A percentile compares a stretch with the other conserved stretches of the same genome.
phyloP scores from a whole-genome alignment of 2,329 filamentous ascomycete genomes.

The Gaeumannomyces sp. region DNA sequence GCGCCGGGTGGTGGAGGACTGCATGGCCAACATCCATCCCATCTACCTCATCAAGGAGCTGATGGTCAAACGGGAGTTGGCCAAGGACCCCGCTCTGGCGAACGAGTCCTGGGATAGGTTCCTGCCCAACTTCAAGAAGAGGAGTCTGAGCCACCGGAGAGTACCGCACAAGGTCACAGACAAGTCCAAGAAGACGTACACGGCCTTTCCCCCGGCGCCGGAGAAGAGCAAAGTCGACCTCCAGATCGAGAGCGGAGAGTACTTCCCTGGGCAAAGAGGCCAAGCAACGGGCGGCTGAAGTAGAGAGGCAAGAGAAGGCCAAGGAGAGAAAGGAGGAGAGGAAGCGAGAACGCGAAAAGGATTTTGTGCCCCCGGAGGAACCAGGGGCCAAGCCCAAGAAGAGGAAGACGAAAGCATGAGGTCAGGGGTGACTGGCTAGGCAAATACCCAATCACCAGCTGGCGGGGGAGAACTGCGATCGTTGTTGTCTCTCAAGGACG shows the following conservation, averaged over 20 bases:
- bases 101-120: slow-evolving; percentile 94
- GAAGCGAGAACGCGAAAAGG: slow-evolving; percentile 74
- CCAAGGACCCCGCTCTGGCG: slow-evolving; percentile 73
- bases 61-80: slow-evolving; percentile 77
- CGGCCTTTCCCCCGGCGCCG: slow-evolving; percentile 90
- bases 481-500: neutral
- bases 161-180: slow-evolving; percentile 82
- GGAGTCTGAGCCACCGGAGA: slow-evolving; percentile 76
- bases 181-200: slow-evolving; percentile 92
- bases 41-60: slow-evolving; percentile 75
- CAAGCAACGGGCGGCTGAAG: slow-evolving; percentile 75
- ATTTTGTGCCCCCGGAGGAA: slow-evolving; percentile 84
- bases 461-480: neutral
- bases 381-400: slow-evolving; percentile 57
- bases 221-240: slow-evolving; percentile 99
- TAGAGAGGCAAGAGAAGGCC: slow-evolving; percentile 78
- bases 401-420: slow-evolving; percentile 43
- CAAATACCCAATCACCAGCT: neutral
- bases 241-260: slow-evolving; percentile 97
- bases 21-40: slow-evolving; percentile 94
- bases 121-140: slow-evolving; percentile 94
- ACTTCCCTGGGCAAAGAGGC: slow-evolving; percentile 90
- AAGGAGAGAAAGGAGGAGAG: slow-evolving; percentile 83
- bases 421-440: neutral
- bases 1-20: slow-evolving; percentile 83